These are phyloP conservation scores for Cardamine chenopodiifolia DNA, from an alignment of 345 rosid genomes.

Conservation along the genomic window DNA sequence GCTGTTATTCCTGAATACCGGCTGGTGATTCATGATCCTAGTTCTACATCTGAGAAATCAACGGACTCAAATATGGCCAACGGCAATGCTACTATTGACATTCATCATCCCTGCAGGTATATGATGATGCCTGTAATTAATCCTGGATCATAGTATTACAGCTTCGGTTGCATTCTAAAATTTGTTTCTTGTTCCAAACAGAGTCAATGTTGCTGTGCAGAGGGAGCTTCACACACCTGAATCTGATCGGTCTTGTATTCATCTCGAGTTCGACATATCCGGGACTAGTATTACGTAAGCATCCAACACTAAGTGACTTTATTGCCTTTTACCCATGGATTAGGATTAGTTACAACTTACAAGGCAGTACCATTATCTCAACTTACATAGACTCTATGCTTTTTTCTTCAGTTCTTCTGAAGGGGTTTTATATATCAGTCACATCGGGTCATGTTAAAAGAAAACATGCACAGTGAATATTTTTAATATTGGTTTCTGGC, in stretches of 20 bases:
- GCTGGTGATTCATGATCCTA: conserved; percentile 66
- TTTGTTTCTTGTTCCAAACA: conserved; percentile 42
- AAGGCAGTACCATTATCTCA: background rate
- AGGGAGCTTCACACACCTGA: conserved; percentile 87
- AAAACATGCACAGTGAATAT: background rate
- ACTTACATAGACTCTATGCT: background rate
- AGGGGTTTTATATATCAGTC: background rate
- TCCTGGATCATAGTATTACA: background rate
- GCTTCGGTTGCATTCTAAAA: conserved; percentile 36
- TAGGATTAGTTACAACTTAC: background rate
- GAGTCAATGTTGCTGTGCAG: conserved; percentile 74
- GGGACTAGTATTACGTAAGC: conserved; percentile 77
- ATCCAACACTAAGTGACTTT: background rate
- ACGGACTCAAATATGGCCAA: conserved; percentile 51
- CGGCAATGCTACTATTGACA: conserved; percentile 66
- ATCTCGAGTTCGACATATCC: conserved; percentile 84
- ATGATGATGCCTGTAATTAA: background rate
- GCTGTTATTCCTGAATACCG: conserved; percentile 89
- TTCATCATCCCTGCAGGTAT: conserved; percentile 93
- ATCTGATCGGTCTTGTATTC: conserved; percentile 94
- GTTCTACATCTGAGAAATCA: conserved; percentile 41
- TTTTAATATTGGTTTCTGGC: background rate
- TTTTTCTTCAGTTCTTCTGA: background rate
- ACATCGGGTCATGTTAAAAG: background rate
- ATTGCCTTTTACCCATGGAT: background rate